Conservation (phyloP, 352 stramenopile species). For the Aphanomyces astaci region DNA sequence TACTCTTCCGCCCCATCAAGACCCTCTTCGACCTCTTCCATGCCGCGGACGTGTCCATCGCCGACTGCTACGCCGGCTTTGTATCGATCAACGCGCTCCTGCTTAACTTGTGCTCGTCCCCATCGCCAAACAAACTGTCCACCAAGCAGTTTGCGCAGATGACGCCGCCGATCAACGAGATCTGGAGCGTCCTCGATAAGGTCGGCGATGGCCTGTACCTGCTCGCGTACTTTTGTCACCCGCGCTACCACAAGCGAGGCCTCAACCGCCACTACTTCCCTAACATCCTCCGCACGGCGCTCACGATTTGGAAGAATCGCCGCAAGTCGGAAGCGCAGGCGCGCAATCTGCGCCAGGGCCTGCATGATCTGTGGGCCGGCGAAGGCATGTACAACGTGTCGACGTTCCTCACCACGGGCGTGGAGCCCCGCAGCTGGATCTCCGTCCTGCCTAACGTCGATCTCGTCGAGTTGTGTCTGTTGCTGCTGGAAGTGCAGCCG, state of each 20-base stretch:
- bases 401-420: constrained; percentile 5
- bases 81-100: constrained; percentile 5
- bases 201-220: constrained; percentile 1
- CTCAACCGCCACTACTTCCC: constrained; percentile 11
- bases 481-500: constrained; percentile 10
- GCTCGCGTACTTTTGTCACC: constrained; percentile 16
- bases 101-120: constrained; percentile 5
- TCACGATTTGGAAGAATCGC: constrained; percentile 8
- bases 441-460: constrained; percentile 11
- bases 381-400: constrained; percentile 11
- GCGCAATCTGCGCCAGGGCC: background rate
- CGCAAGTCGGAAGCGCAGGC: constrained; percentile 10
- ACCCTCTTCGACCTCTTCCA: constrained; percentile 8
- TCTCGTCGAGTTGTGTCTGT: background rate
- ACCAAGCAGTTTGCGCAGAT: constrained; percentile 12
- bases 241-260: constrained; percentile 11
- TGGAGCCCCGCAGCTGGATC: constrained; percentile 13
- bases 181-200: background rate
- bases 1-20: constrained; percentile 11
- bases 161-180: constrained; percentile 9
- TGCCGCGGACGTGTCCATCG: background rate
- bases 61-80: constrained; percentile 6
- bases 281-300: constrained; percentile 8
- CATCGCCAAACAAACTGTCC: constrained; percentile 8
- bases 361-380: constrained; percentile 12